phyloP scores from a whole-genome alignment of 345 rosid species.

The Eucalyptus regnans region DNA sequence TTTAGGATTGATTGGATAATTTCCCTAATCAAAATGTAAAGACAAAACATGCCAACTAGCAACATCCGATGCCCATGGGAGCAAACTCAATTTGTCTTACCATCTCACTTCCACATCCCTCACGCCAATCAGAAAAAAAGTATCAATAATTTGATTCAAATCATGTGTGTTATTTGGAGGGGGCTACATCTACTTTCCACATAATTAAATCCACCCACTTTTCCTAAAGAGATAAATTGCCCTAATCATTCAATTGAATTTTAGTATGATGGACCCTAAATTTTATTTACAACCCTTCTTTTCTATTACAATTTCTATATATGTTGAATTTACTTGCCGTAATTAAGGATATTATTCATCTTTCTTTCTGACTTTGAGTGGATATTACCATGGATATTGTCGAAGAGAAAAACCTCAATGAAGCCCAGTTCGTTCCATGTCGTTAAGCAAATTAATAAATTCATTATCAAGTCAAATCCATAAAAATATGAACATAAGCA shows the following conservation, averaged over 20 bases:
- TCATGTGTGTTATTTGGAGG: neutral
- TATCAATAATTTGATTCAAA: neutral
- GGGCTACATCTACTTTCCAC: neutral
- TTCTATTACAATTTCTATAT: neutral
- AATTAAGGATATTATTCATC: neutral
- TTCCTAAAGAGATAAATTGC: neutral
- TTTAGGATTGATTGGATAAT: too few species aligned
- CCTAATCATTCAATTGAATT: neutral
- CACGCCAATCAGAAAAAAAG: neutral
- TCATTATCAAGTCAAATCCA: neutral
- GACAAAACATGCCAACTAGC: neutral
- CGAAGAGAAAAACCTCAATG: neutral
- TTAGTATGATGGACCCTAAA: neutral
- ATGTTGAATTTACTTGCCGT: neutral
- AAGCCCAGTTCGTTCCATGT: neutral
- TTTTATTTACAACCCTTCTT: neutral
- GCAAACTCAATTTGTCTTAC: neutral
- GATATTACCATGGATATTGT: neutral
- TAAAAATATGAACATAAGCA: neutral
- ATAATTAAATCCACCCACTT: neutral
- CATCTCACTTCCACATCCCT: neutral
- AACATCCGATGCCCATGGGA: neutral
- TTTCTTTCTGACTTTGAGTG: neutral
- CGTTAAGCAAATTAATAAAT: neutral
- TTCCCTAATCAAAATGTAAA: neutral